Conservation (phyloP, 495 filamentous ascomycete species). For the Penicillium lividum region DNA sequence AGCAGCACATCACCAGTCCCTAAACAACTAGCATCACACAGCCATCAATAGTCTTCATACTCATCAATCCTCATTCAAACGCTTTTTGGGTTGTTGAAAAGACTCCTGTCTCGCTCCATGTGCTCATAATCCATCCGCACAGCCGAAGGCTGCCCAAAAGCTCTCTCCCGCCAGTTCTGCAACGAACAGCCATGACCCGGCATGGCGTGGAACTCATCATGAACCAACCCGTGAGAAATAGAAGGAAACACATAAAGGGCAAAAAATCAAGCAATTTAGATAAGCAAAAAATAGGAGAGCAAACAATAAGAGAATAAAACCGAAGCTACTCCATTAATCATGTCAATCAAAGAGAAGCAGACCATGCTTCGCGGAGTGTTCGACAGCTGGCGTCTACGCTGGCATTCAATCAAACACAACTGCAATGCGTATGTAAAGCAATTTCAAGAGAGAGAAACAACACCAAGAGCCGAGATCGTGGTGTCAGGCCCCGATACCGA, state of each 20-base stretch:
- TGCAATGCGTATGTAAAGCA: conserved; percentile 35
- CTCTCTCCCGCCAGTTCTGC: background rate
- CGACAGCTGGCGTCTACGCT: conserved; percentile 23
- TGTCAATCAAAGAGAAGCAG: conserved; percentile 24
- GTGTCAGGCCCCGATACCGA: background rate
- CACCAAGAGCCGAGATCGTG: background rate
- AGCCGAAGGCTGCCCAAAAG: background rate
- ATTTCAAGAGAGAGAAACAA: conserved; percentile 21
- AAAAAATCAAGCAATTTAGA: conserved; percentile 31
- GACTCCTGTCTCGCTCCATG: conserved; percentile 11
- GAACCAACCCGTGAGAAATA: conserved; percentile 17
- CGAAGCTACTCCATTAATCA: conserved; percentile 23
- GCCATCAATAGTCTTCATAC: conserved; percentile 10
- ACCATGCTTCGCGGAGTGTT: conserved; percentile 21
- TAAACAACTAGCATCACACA: background rate
- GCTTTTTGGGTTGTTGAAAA: conserved; percentile 18
- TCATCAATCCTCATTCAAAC: conserved; percentile 5
- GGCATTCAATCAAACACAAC: conserved; percentile 25
- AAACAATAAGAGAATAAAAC: conserved; percentile 12
- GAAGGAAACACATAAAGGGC: conserved; percentile 8
- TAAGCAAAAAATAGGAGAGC: conserved; percentile 14
- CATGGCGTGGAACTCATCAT: conserved; percentile 21
- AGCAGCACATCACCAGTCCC: background rate
- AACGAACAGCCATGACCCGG: conserved; percentile 17
- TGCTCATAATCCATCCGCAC: conserved; percentile 4